Evolutionary conservation across 2,329 filamentous ascomycete species (phyloP).

Genomic region (Phaeosphaeriaceae sp.): DNA sequence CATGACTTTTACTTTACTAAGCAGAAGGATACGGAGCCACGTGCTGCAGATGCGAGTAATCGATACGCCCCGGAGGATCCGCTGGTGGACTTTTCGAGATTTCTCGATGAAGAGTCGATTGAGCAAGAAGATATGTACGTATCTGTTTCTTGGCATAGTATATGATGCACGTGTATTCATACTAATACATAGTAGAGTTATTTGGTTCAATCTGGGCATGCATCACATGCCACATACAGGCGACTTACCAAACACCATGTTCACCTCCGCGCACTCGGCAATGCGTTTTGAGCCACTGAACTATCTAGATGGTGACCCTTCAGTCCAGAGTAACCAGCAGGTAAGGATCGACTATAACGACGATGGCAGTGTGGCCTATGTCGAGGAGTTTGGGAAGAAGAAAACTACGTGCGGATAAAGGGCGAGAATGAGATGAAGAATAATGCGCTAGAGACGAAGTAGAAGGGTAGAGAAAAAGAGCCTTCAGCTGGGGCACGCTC

Average conservation of each 20-base stretch:
- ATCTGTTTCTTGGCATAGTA: neutral
- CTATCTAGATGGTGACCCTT: conserved; percentile 52
- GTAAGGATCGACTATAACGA: conserved; percentile 49
- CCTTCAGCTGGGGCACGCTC: too few relatives aligned
- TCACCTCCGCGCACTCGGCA: conserved; percentile 55
- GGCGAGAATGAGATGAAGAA: too few relatives aligned
- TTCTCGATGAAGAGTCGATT: conserved; percentile 55
- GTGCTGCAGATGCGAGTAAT: conserved; percentile 55
- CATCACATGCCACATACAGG: conserved; percentile 56
- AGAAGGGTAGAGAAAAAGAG: too few relatives aligned
- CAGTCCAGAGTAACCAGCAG: conserved; percentile 50
- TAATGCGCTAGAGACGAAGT: too few relatives aligned
- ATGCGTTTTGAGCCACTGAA: conserved; percentile 55
- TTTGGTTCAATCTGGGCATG: conserved; percentile 61
- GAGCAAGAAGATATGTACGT: conserved; percentile 48
- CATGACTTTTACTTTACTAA: conserved; percentile 60
- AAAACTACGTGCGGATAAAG: neutral
- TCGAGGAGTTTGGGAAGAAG: conserved; percentile 20
- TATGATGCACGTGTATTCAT: neutral
- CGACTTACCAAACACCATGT: conserved; percentile 60
- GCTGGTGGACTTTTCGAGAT: conserved; percentile 58
- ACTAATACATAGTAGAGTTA: conserved; percentile 40
- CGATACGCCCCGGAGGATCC: conserved; percentile 55
- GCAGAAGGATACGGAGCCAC: conserved; percentile 61
- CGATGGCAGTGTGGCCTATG: conserved; percentile 4